Evolutionary conservation across 495 filamentous ascomycete genomes (phyloP).

Genomic region (Aspergillus haitiensis): DNA sequence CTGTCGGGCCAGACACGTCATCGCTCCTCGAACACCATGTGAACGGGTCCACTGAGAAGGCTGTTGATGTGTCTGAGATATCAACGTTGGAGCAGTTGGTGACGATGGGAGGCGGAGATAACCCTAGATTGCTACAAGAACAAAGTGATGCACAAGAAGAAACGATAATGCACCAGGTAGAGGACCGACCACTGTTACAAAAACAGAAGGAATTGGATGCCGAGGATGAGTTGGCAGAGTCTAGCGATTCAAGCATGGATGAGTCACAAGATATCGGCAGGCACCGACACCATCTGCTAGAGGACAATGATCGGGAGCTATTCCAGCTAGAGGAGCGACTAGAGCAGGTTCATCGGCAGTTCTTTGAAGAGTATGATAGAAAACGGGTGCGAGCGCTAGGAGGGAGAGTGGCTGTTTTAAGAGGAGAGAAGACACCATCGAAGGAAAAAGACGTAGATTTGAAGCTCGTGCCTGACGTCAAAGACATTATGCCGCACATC

Average conservation of each 20-base stretch:
- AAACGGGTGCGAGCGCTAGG: conserved; percentile 50
- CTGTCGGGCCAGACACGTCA: conserved; percentile 25
- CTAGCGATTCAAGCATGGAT: conserved; percentile 41
- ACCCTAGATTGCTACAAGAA: conserved; percentile 66
- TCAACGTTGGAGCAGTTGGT: conserved; percentile 73
- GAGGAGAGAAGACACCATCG: conserved; percentile 50
- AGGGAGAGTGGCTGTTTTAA: conserved; percentile 59
- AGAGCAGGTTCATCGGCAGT: conserved; percentile 68
- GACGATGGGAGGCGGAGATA: conserved; percentile 71
- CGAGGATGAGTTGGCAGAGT: conserved; percentile 66
- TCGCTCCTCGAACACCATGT: conserved; percentile 34
- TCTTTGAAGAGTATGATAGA: conserved; percentile 78
- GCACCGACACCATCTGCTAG: conserved; percentile 74
- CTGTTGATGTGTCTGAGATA: conserved; percentile 34
- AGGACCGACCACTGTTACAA: conserved; percentile 80
- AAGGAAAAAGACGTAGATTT: conserved; percentile 60
- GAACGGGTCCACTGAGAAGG: conserved; percentile 35
- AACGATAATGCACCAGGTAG: conserved; percentile 81
- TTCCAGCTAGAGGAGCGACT: conserved; percentile 70
- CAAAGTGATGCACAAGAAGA: conserved; percentile 83
- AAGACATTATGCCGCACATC: conserved; percentile 72
- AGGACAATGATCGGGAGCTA: conserved; percentile 83
- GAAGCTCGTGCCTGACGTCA: conserved; percentile 78
- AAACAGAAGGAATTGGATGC: conserved; percentile 86
- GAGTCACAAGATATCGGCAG: conserved; percentile 45